A percentile compares a stretch with the other conserved stretches of the same genome.
Conservation (phyloP, 148 eudicot species). For the Rhododendron kiyosumense region DNA sequence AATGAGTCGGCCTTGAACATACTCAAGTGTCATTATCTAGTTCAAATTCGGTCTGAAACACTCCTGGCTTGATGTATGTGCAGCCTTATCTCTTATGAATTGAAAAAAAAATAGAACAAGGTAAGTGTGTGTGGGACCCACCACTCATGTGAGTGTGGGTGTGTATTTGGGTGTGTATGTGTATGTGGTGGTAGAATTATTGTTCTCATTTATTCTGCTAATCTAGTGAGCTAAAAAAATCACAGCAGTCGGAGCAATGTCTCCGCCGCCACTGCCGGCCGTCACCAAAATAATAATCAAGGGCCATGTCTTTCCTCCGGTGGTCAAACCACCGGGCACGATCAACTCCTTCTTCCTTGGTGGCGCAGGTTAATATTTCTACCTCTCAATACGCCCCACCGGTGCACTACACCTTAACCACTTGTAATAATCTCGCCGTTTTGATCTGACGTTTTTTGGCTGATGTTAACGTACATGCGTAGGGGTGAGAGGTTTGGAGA, state of each 20-base stretch:
- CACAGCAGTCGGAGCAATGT: constrained; percentile 9
- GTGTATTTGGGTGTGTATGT: too few relatives aligned
- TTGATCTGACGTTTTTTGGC: neutral
- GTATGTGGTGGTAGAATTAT: too few relatives aligned
- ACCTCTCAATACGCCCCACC: neutral
- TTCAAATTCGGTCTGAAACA: too few relatives aligned
- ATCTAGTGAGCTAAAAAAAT: neutral
- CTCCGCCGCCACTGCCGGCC: constrained; percentile 15
- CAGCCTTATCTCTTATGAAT: too few relatives aligned
- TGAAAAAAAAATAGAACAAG: too few relatives aligned
- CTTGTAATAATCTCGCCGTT: neutral
- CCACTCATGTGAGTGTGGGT: too few relatives aligned
- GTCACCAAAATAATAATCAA: constrained; percentile 42
- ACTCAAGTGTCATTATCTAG: too few relatives aligned
- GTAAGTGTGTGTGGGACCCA: too few relatives aligned
- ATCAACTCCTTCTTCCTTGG: constrained; percentile 55
- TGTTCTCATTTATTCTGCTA: too few relatives aligned
- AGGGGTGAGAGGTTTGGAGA: constrained; percentile 76
- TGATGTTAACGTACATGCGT: constrained; percentile 13
- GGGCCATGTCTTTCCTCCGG: constrained; percentile 45
- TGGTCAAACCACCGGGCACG: constrained; percentile 61
- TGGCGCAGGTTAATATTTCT: constrained; percentile 50
- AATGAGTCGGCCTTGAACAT: too few relatives aligned
- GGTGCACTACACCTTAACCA: neutral
- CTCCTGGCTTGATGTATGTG: too few relatives aligned